Evolutionary conservation across 805 yeast genomes (phyloP), one percentile per base, ranked within the genome.

Genomic region (Kodamaea hsintzibuensis): DNA sequence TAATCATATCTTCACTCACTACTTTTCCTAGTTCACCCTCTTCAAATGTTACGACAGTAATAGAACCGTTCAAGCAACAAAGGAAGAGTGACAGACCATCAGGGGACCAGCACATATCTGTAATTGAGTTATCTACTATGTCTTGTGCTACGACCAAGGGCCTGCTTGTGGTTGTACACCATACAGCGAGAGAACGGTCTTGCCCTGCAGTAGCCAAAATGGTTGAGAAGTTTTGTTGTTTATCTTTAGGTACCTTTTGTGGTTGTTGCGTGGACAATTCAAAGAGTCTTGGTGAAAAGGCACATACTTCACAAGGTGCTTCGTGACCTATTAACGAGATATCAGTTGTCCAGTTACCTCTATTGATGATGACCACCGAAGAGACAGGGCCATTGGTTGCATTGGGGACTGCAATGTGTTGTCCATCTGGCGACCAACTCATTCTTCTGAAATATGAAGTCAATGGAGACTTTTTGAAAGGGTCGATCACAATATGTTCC

Each of bases 131-230:
- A 39, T 78, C 75, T 2, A 88, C 81, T 13, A 93, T 79, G 57
- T 92, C 96, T 42, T 82, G 82, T 1, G 92, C 89, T 7, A 91
- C 89, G 10, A 89, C 79, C 48, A 95, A 69, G 1, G 99, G 98
- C 49, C 89, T 78, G 3, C 91, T 81, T 50, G 78, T 79, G 1
- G 82, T 71, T 0, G 97, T 93, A 62, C 85, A 85, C 99, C 99
- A 93, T 5, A 93, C 76, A 0, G 91, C 96, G 39, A 95, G 70
- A 0, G 91, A 82, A 62, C 89, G 85, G 69, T 93, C 99, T 70
- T 93, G 98, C 9, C 98, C 98, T 12, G 93, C 97, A 27, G 97
- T 88, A 1, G 98, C 97, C n/a, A 93, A 76, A 0, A 93, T 82
- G 0, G 97, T 86, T 7, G 88, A 78, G 50, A 79, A 72, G 33